These are phyloP conservation scores for Gymnopilus junonius DNA, from an alignment of 768 basidiomycete species.

Conservation along the genomic window DNA sequence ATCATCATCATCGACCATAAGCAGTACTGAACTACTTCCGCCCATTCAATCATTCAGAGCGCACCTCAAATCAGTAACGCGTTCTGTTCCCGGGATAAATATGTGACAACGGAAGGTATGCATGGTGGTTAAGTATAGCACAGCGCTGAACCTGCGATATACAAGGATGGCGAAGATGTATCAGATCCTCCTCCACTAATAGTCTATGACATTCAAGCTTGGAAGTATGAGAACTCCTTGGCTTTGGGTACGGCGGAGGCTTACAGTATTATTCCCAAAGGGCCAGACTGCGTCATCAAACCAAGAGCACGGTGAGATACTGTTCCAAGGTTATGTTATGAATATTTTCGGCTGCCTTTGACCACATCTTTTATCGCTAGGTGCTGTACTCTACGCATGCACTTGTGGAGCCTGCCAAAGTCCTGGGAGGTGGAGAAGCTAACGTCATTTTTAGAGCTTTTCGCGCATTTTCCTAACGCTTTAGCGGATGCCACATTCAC, in stretches of 20 bases:
- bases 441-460: neutral
- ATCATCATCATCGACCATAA: neutral
- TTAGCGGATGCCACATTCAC: neutral
- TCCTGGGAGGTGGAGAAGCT: neutral
- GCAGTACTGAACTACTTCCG: neutral
- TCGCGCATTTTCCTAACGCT: neutral
- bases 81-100: too few relatives aligned
- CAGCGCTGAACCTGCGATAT: too few relatives aligned
- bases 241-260: too few relatives aligned
- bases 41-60: neutral
- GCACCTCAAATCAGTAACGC: neutral
- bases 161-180: too few relatives aligned
- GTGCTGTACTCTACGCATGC: neutral
- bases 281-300: too few relatives aligned
- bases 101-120: too few relatives aligned
- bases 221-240: too few relatives aligned
- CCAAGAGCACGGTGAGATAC: too few relatives aligned
- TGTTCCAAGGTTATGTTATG: neutral
- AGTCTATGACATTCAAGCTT: too few relatives aligned
- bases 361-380: neutral
- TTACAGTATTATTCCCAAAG: too few relatives aligned
- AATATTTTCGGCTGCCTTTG: neutral
- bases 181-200: too few relatives aligned
- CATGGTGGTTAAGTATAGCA: too few relatives aligned
- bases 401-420: neutral